Conservation (phyloP, 441 rosid species). For the Aleurites moluccanus region DNA sequence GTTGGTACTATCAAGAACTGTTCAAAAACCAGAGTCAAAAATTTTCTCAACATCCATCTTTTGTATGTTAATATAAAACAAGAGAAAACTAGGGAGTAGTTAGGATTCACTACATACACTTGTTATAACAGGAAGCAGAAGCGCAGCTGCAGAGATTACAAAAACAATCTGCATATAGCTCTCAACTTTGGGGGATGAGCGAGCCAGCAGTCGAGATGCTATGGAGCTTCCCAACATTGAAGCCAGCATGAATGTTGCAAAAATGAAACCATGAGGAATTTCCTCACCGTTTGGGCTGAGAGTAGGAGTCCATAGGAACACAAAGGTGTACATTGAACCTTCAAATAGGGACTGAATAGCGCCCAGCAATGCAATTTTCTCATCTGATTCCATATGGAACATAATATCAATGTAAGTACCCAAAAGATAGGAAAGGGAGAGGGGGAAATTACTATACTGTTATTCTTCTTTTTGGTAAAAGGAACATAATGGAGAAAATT, state of each 20-base stretch:
- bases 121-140: conserved; percentile 85
- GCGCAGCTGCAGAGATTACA: conserved; percentile 72
- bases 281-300: conserved; percentile 92
- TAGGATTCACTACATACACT: conserved; percentile 47
- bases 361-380: conserved; percentile 93
- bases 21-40: conserved; percentile 26
- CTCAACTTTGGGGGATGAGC: conserved; percentile 69
- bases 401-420: not conserved
- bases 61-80: not conserved
- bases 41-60: not conserved
- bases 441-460: not conserved
- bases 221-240: conserved; percentile 97
- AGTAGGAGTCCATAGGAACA: conserved; percentile 98
- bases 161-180: conserved; percentile 98
- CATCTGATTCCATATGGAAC: conserved; percentile 50
- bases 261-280: conserved; percentile 97
- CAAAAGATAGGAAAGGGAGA: not conserved
- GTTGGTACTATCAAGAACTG: conserved; percentile 82
- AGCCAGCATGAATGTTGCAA: conserved; percentile 96
- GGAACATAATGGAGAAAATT: conserved; percentile 2
- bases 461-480: not conserved
- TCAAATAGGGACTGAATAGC: conserved; percentile 97
- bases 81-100: conserved; percentile 15
- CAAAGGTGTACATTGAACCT: conserved; percentile 99
- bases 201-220: conserved; percentile 91